Conservation (phyloP, 768 basidiomycete species). For the Termitomyces sp. region DNA sequence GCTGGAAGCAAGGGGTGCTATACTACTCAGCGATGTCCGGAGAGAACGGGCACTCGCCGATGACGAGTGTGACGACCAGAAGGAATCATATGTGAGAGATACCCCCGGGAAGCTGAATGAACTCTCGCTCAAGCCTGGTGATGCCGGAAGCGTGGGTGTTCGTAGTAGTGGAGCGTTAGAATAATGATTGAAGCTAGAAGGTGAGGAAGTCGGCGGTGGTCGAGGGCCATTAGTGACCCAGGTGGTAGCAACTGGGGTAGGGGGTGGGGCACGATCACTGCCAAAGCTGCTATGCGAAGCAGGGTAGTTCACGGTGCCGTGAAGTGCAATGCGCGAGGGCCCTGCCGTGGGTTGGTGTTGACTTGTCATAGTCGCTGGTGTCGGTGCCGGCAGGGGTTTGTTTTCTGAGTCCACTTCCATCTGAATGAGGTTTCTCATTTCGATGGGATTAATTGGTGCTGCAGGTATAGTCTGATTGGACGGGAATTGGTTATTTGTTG, state of each 20-base stretch:
- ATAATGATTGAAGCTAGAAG: conserved; percentile 11
- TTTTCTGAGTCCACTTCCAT: conserved; percentile 13
- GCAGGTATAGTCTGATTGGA: not conserved
- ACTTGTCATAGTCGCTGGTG: not conserved
- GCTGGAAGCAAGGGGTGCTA: not conserved
- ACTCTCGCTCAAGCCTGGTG: conserved; percentile 12
- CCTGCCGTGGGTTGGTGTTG: conserved; percentile 3
- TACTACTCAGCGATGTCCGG: conserved; percentile 12
- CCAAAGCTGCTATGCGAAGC: not conserved
- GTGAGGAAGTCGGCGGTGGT: conserved; percentile 1
- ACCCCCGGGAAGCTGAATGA: conserved; percentile 26
- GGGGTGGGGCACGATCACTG: not conserved
- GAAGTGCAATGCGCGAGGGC: not conserved
- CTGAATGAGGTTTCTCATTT: conserved; percentile 9
- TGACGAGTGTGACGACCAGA: conserved; percentile 54
- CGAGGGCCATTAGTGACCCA: conserved; percentile 5
- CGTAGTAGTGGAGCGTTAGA: conserved; percentile 7
- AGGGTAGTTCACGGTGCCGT: not conserved
- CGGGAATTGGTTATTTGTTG: not conserved
- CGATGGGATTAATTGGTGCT: not conserved
- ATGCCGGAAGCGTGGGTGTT: conserved; percentile 7
- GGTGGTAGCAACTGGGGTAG: conserved; percentile 2
- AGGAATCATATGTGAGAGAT: conserved; percentile 56
- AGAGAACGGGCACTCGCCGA: conserved; percentile 17
- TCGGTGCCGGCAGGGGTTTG: conserved; percentile 3